Conservation (phyloP, 23 red algal genomes). For the Gracilaria caudata region DNA sequence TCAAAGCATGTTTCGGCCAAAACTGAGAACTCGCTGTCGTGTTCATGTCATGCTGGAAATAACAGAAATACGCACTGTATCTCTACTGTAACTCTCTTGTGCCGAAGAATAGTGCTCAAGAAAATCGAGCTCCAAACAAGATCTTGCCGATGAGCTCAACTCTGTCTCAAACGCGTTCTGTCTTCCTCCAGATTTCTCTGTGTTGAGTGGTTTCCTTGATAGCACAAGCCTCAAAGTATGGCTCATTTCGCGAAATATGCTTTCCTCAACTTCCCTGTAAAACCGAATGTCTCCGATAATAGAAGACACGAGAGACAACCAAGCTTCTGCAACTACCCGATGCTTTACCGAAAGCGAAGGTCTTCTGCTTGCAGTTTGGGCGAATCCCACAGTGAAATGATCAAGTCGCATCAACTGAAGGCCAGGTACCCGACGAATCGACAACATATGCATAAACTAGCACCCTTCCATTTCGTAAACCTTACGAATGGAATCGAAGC, state of each 20-base stretch:
- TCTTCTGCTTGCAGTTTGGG: not conserved
- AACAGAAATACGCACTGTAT: no score
- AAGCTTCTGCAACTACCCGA: not conserved
- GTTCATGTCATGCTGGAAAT: no score
- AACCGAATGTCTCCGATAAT: not conserved
- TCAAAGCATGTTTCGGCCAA: no score
- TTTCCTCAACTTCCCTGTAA: not conserved
- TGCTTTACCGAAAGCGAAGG: not conserved
- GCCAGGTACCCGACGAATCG: not conserved
- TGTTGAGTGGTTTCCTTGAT: not conserved
- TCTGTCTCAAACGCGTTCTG: not conserved
- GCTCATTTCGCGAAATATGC: not conserved
- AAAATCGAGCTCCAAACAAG: no score
- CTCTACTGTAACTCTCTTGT: no score
- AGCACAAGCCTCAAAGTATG: not conserved
- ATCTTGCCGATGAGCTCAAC: no score
- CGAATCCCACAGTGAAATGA: not conserved
- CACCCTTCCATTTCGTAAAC: constrained; percentile 51
- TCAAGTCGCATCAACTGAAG: constrained; percentile 6
- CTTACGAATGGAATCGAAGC: constrained; percentile 60
- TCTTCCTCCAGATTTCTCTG: not conserved
- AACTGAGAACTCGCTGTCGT: no score
- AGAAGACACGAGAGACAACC: not conserved
- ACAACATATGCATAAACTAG: not conserved
- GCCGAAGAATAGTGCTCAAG: no score